Evolutionary conservation across 345 rosid genomes (phyloP).

Genomic region (Excoecaria agallocha): DNA sequence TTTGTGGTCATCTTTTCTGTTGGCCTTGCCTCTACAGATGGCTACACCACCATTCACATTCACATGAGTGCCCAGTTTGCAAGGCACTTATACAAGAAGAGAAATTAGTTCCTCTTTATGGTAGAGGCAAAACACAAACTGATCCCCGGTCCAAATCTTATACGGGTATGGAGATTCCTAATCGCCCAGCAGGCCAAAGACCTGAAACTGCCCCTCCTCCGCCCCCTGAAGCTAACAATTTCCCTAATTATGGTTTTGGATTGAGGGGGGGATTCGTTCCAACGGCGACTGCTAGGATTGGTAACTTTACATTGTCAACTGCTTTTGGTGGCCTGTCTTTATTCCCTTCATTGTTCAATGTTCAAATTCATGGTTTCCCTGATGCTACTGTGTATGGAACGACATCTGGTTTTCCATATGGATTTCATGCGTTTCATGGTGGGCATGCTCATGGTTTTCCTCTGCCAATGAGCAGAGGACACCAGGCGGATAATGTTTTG

Average conservation of each 20-base stretch:
- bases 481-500: constrained; percentile 51
- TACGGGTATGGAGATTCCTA: constrained; percentile 64
- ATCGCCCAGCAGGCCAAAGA: constrained; percentile 70
- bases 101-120: constrained; percentile 90
- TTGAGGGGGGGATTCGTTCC: constrained; percentile 74
- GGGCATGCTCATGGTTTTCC: constrained; percentile 49
- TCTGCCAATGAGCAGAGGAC: constrained; percentile 33
- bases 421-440: constrained; percentile 50
- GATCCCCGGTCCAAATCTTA: constrained; percentile 75
- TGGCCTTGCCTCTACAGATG: constrained; percentile 94
- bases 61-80: constrained; percentile 91
- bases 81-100: constrained; percentile 89
- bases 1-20: constrained; percentile 87
- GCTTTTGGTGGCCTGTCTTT: constrained; percentile 63
- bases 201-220: constrained; percentile 67
- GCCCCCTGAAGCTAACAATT: constrained; percentile 33
- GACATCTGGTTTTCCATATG: constrained; percentile 58
- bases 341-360: constrained; percentile 69
- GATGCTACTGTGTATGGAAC: constrained; percentile 68
- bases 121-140: constrained; percentile 73
- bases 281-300: constrained; percentile 57
- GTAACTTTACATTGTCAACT: constrained; percentile 59
- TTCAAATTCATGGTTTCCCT: constrained; percentile 70
- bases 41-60: constrained; percentile 78
- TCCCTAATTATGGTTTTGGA: constrained; percentile 59